A percentile compares a stretch with the other conserved stretches of the same genome.
Conservation (phyloP, 805 yeast species). For the Pichia cephalocereana region DNA sequence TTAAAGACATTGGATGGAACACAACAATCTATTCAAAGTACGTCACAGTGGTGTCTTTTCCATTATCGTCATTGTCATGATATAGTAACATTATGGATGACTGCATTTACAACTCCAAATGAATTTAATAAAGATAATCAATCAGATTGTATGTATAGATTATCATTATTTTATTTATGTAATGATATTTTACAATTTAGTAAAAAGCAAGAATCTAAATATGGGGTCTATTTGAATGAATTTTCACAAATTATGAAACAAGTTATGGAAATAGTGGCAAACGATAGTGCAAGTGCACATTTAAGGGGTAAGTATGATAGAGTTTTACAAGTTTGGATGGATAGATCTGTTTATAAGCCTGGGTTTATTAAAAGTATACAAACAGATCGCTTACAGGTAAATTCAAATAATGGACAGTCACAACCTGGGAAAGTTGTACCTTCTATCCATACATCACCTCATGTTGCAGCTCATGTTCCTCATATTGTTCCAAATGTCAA, state of each 20-base stretch:
- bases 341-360: slow-evolving; percentile 37
- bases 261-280: slow-evolving; percentile 26
- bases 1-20: slow-evolving; percentile 44
- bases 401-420: too few relatives aligned
- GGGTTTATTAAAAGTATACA: slow-evolving; percentile 9
- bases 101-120: slow-evolving; percentile 7
- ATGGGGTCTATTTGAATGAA: slow-evolving; percentile 44
- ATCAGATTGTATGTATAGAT: slow-evolving; percentile 26
- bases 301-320: slow-evolving; percentile 37
- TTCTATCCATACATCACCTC: neutral
- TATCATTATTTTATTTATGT: slow-evolving; percentile 53
- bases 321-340: slow-evolving; percentile 49
- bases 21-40: slow-evolving; percentile 64
- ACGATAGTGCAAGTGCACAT: slow-evolving; percentile 15
- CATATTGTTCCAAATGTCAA: neutral
- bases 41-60: slow-evolving; percentile 63
- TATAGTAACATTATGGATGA: slow-evolving; percentile 26
- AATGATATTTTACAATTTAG: slow-evolving; percentile 81
- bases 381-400: too few relatives aligned
- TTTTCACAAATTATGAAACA: slow-evolving; percentile 43
- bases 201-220: slow-evolving; percentile 43
- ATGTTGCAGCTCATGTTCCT: too few relatives aligned
- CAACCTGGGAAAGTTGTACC: too few relatives aligned
- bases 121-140: slow-evolving; percentile 1
- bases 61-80: slow-evolving; percentile 50